Conservation (phyloP, 257 asterid genomes). For the Schizonepeta tenuifolia region DNA sequence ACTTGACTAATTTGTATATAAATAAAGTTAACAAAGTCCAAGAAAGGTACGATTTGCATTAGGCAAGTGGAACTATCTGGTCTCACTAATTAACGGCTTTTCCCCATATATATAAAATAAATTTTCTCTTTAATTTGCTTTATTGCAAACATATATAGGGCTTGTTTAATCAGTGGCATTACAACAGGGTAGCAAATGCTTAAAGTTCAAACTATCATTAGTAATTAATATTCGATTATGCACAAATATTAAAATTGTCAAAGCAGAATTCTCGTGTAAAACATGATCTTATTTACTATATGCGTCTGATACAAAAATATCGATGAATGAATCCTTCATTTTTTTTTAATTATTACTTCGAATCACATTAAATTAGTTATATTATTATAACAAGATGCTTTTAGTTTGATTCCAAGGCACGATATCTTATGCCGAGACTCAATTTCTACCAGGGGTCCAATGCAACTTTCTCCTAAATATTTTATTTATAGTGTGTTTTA, state of each 20-base stretch:
- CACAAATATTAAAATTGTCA: too few species aligned
- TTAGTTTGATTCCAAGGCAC: conserved; percentile 45
- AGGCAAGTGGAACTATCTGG: not conserved
- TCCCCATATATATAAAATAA: not conserved
- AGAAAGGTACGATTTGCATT: not conserved
- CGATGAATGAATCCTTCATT: too few species aligned
- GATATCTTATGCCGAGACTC: conserved; percentile 21
- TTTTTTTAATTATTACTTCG: not conserved
- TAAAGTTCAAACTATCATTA: too few species aligned
- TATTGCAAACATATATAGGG: too few species aligned
- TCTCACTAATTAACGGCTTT: conserved; percentile 13
- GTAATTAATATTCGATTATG: too few species aligned
- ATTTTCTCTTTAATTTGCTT: conserved; percentile 5
- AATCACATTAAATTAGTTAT: conserved; percentile 7
- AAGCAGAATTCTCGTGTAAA: not conserved
- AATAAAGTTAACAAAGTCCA: not conserved
- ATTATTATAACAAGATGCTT: not conserved
- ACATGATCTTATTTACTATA: not conserved
- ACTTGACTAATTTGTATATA: too few species aligned
- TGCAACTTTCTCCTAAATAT: conserved; percentile 30
- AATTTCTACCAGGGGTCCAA: not conserved
- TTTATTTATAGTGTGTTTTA: conserved; percentile 15
- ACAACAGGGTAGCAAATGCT: too few species aligned
- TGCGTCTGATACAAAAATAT: not conserved
- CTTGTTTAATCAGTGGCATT: too few species aligned